phyloP scores from a whole-genome alignment of 495 filamentous ascomycete species.

The Staphylotrichum longicolle region DNA sequence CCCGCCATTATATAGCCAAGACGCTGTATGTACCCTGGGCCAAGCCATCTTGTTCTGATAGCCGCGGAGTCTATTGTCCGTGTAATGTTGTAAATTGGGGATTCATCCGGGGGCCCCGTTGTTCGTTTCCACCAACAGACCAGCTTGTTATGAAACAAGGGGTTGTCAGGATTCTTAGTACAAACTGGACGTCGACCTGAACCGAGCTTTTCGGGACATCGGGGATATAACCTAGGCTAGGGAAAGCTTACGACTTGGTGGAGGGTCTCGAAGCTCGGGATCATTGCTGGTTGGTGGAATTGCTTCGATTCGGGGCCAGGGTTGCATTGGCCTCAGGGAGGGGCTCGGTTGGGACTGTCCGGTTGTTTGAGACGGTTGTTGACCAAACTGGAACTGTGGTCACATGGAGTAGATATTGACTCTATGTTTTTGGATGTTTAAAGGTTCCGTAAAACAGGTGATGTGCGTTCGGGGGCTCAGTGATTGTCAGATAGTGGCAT shows the following conservation, averaged over 20 bases:
- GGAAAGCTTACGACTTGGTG: not conserved
- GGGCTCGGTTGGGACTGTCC: not conserved
- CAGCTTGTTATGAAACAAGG: too few species aligned
- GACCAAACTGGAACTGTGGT: too few species aligned
- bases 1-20: too few species aligned
- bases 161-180: too few species aligned
- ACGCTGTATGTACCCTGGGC: too few species aligned
- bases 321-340: not conserved
- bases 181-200: not conserved
- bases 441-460: too few species aligned
- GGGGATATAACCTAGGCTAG: not conserved
- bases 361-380: too few species aligned
- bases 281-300: constrained; percentile 17
- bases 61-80: not conserved
- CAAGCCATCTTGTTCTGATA: too few species aligned
- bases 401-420: too few species aligned
- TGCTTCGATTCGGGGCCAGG: not conserved
- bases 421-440: too few species aligned
- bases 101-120: not conserved
- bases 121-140: not conserved
- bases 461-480: too few species aligned
- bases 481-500: too few species aligned
- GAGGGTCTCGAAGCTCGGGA: not conserved
- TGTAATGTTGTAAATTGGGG: not conserved
- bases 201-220: not conserved